Conservation (phyloP, 192 early-diverging fungal genomes). For the Coemansia sp. region DNA sequence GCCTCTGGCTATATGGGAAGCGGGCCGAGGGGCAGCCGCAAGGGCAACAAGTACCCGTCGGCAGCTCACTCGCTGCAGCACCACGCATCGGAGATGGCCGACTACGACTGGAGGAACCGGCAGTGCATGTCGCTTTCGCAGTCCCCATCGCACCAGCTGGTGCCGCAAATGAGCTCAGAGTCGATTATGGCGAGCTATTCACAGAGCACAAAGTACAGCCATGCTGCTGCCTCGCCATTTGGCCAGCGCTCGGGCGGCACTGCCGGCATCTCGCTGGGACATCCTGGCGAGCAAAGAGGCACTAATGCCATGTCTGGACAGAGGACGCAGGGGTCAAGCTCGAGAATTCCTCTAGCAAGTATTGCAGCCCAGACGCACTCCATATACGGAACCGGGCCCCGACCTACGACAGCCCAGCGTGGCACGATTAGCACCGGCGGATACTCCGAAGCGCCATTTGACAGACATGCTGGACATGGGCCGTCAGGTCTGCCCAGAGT, state of each 20-base stretch:
- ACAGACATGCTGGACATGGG: slow-evolving; percentile 8
- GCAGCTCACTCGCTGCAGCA: background rate
- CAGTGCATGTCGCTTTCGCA: background rate
- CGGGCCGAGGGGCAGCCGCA: background rate
- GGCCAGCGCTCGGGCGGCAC: slow-evolving; percentile 12
- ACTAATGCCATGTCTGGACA: background rate
- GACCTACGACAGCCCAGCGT: background rate
- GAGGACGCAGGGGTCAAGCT: background rate
- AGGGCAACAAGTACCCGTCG: background rate
- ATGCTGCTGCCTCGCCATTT: slow-evolving; percentile 10
- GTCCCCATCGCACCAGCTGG: slow-evolving; percentile 4
- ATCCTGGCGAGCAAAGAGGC: slow-evolving; percentile 15
- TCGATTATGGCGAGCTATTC: slow-evolving; percentile 1
- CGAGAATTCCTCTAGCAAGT: background rate
- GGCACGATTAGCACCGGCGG: slow-evolving; percentile 2
- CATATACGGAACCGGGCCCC: slow-evolving; percentile 5
- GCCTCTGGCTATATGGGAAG: background rate
- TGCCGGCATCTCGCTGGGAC: slow-evolving; percentile 13
- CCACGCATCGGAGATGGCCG: slow-evolving; percentile 15
- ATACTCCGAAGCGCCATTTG: slow-evolving; percentile 22
- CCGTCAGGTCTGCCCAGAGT: slow-evolving; percentile 3
- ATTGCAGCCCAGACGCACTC: slow-evolving; percentile 1
- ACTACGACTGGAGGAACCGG: slow-evolving; percentile 15
- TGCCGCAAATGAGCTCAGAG: slow-evolving; percentile 12
- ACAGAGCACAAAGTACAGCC: background rate